A percentile compares a stretch with the other conserved stretches of the same genome.
These are phyloP conservation scores for Leucogyrophana mollusca DNA, from an alignment of 768 basidiomycete species.

Conservation along the genomic window DNA sequence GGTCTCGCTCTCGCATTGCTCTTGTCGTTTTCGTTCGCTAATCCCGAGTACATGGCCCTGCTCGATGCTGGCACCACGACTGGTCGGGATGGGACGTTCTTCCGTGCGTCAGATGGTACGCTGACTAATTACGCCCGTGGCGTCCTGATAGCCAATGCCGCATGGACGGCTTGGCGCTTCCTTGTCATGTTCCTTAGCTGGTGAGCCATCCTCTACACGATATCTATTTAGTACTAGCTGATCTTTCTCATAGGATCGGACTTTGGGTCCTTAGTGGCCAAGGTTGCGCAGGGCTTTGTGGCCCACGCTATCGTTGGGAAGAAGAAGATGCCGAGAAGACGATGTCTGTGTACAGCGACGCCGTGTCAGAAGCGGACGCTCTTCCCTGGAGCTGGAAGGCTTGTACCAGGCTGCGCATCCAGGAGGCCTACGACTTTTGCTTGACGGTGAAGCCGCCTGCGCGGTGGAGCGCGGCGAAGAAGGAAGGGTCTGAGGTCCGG, in stretches of 20 bases:
- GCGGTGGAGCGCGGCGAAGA: conserved; percentile 36
- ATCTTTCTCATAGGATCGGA: conserved; percentile 50
- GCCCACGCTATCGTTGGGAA: conserved; percentile 82
- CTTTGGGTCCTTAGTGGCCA: conserved; percentile 80
- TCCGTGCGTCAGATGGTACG: conserved; percentile 58
- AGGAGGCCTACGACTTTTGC: conserved; percentile 84
- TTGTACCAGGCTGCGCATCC: conserved; percentile 64
- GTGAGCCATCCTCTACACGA: conserved; percentile 37
- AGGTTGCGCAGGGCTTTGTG: conserved; percentile 79
- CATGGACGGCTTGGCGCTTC: conserved; percentile 76
- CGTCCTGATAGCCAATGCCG: conserved; percentile 74
- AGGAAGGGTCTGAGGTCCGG: conserved; percentile 22
- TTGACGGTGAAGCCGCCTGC: conserved; percentile 40
- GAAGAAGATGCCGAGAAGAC: conserved; percentile 71
- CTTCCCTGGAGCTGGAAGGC: conserved; percentile 83
- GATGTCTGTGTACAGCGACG: conserved; percentile 47
- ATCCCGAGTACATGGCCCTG: conserved; percentile 45
- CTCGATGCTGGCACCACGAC: conserved; percentile 44
- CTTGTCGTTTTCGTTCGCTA: conserved; percentile 56
- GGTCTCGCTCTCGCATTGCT: conserved; percentile 72
- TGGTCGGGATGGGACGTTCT: conserved; percentile 73
- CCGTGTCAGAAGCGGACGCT: conserved; percentile 39
- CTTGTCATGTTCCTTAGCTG: conserved; percentile 70
- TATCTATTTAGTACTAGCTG: not conserved
- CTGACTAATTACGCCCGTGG: conserved; percentile 78